Base-by-base conservation (phyloP, 2,329 filamentous ascomycete genomes). In the Aspergillus floridensis region DNA sequence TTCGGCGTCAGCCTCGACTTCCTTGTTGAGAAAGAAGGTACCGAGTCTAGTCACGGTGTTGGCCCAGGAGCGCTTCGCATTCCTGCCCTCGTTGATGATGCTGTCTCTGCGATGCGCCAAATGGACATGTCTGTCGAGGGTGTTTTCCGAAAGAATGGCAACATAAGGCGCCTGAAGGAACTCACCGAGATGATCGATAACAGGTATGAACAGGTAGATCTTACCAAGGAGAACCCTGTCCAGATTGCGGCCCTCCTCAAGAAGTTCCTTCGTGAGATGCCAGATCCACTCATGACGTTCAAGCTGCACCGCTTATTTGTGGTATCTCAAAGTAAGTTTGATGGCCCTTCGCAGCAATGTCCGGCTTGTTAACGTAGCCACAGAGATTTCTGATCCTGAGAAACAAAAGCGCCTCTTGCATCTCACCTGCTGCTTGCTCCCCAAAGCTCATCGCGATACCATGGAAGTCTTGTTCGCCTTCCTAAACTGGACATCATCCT, bases 101-200 rank as follows among this genome's bases (percentile, higher is more conserved):
- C 93, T 52, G 89, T 99, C 41, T 90, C 91, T 4, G 92, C 93
- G 12, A 96, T 99, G 91, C 88, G 93, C 68, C 95, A 93, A 76
- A 98, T 99, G 92, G 95, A 99, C 75, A 92, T 99, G 80, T 98
- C 93, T 1, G 92, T 99, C 1, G 95, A 99, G 76, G 95, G 95
- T 69, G 93, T 99, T 22, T 99, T 99, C 85, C 88, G 95, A 68
- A 99, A 99, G 83, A 99, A 98, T 70, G 95, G 95, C 68, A 99
- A 98, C 76, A 97, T 99, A 79, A 93, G 95, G 75, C 91, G 93
- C 66, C 82, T 97, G 49, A 91, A 90, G 67, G 93, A 96, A 62
- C 82, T 96, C 6, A 88, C 92, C 44, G 91, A 96, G 58, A 82
- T 88, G 67, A 92, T 99, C 64, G 95, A 99, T 74, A 86, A 86